Evolutionary conservation across 495 filamentous ascomycete genomes (phyloP), one percentile per base, ranked within the genome.

Genomic region (Cercophora samala): DNA sequence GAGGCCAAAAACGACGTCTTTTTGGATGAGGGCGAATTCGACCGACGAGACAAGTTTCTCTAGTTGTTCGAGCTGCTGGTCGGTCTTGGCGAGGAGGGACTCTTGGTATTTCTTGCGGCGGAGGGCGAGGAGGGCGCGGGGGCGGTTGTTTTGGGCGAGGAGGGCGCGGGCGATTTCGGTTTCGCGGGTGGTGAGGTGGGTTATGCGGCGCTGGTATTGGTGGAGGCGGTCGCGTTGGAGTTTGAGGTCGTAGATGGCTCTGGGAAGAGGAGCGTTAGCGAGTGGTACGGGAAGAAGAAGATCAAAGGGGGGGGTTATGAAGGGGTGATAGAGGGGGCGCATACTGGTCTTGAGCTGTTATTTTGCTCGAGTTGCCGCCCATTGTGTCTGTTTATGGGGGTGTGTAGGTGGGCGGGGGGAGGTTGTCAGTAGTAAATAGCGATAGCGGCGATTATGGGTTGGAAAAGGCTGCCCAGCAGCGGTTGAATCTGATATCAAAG

Each of bases 91-190:
- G 23, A 99, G 86, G 9, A 99, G 85, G 5, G 90, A 88, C 75
- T 97, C 92, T 75, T 99, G 96, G 83, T 97, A 99, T 77, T 98
- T 99, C 78, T 96, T 97, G 63, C 93, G 88, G 56, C 95, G 91
- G 51, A 99, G 84, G 0, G 96, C 96, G 6, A 99, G 87, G 21
- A 97, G 85, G 0, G 95, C 95, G 60, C 89, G 87, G 71, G 85
- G 80, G 73, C 91, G 91, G 78, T 98, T 90, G 74, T 88, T 86
- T 52, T 83, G 81, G 1, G 82, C 79, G 9, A 99, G 86, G 76
- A 93, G 91, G 80, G 92, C 83, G 63, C 85, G 85, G n/a, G 95
- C 95, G 69, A 93, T 89, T 51, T 83, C 87, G 25, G 88, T 94
- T 77, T 99, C 96, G 63, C 88, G 87, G 74, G 88, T 79, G 15